Evolutionary conservation across 768 basidiomycete species (phyloP).

Genomic region (Dioszegia aurantiaca): DNA sequence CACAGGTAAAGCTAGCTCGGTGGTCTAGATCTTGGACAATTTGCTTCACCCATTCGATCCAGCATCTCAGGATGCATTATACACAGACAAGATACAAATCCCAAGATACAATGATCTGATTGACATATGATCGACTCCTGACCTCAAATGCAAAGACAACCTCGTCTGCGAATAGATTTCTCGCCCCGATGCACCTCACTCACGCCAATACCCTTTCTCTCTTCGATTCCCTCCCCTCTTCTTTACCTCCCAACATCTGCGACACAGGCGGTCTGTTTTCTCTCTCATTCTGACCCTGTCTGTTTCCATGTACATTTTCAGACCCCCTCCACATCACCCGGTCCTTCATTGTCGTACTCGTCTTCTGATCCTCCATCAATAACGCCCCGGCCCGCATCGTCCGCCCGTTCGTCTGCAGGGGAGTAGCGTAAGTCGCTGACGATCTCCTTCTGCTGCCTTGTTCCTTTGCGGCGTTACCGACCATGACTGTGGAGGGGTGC

Average conservation of each 20-base stretch:
- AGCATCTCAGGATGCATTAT: conserved; percentile 2
- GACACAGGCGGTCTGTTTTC: neutral
- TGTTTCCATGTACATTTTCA: too few species aligned
- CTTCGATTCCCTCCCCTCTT: conserved; percentile 8
- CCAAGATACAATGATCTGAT: conserved; percentile 2
- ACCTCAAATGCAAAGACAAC: too few species aligned
- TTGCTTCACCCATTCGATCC: too few species aligned
- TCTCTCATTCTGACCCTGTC: neutral
- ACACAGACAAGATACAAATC: conserved; percentile 10
- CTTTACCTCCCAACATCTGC: neutral
- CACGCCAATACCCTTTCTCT: conserved; percentile 27
- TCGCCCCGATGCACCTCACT: neutral
- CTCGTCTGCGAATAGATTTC: neutral
- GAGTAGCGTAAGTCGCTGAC: conserved; percentile 31
- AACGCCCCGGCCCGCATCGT: conserved; percentile 6
- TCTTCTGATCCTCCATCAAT: neutral
- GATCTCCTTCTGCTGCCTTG: conserved; percentile 20
- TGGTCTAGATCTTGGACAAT: conserved; percentile 11
- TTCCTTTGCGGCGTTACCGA: neutral
- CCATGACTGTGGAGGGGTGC: neutral
- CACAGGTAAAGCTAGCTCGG: conserved; percentile 41
- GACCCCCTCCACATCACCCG: conserved; percentile 18
- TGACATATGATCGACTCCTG: too few species aligned
- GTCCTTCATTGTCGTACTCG: conserved; percentile 11
- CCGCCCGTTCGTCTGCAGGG: conserved; percentile 10